Conservation (phyloP, 1,284 basidiomycete species). For the Acaromyces ingoldii region DNA sequence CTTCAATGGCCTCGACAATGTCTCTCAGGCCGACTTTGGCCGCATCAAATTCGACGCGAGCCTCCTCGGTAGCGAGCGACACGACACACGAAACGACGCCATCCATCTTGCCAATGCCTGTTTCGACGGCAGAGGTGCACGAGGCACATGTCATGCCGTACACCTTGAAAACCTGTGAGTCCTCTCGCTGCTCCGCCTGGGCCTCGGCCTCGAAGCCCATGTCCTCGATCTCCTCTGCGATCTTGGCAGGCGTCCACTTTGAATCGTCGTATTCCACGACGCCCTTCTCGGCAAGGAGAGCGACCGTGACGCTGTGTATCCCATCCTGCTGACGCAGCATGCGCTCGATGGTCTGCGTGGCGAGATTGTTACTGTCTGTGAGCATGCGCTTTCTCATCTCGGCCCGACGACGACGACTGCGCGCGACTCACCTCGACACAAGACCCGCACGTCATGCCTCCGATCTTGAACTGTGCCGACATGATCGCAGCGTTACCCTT, state of each 20-base stretch:
- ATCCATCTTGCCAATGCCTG: slow-evolving; percentile 63
- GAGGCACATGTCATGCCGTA: slow-evolving; percentile 86
- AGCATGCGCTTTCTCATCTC: slow-evolving; percentile 52
- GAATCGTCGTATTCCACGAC: slow-evolving; percentile 78
- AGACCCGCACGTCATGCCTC: slow-evolving; percentile 86
- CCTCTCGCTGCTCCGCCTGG: neutral
- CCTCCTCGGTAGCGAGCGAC: slow-evolving; percentile 38
- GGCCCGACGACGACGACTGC: neutral
- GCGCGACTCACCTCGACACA: slow-evolving; percentile 76
- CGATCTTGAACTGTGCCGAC: slow-evolving; percentile 64
- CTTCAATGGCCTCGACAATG: slow-evolving; percentile 56
- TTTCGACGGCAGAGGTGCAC: slow-evolving; percentile 74
- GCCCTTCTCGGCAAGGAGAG: slow-evolving; percentile 86
- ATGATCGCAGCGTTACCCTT: neutral
- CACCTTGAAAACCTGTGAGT: slow-evolving; percentile 59
- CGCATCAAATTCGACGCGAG: slow-evolving; percentile 33
- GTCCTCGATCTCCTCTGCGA: slow-evolving; percentile 73
- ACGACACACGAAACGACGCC: slow-evolving; percentile 36
- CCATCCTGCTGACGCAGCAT: slow-evolving; percentile 79
- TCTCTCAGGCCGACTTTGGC: slow-evolving; percentile 28
- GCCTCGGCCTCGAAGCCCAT: slow-evolving; percentile 76
- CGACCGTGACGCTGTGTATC: slow-evolving; percentile 82
- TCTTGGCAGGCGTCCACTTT: slow-evolving; percentile 71
- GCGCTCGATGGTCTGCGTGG: slow-evolving; percentile 69
- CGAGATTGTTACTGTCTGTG: slow-evolving; percentile 2